Evolutionary conservation across 306 rosid species (phyloP).

Genomic region (Gastrolobium bilobum): DNA sequence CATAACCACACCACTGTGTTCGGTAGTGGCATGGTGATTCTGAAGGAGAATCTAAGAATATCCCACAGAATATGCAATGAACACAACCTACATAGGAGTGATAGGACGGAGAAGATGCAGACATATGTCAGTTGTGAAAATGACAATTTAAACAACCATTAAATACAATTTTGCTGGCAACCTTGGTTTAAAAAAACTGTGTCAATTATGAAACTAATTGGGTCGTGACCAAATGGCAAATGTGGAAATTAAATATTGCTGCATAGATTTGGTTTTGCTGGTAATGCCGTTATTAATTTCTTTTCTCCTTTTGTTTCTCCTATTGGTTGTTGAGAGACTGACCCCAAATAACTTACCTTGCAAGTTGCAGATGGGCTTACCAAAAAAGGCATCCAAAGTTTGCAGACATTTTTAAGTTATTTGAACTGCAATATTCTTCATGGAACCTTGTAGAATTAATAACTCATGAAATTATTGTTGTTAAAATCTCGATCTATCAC

Average conservation of each 20-base stretch:
- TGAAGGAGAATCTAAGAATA: constrained; percentile 46
- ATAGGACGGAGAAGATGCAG: constrained; percentile 43
- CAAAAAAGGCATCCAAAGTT: neutral
- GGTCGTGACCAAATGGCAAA: constrained; percentile 15
- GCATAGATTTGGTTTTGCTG: constrained; percentile 5
- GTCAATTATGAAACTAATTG: constrained; percentile 18
- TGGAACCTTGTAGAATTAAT: constrained; percentile 38
- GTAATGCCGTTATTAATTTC: constrained; percentile 2
- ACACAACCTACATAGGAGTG: constrained; percentile 32
- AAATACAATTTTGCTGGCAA: constrained; percentile 21
- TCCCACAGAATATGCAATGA: constrained; percentile 51
- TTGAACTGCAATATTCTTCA: constrained; percentile 34
- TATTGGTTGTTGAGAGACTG: constrained; percentile 3
- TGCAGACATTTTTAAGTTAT: constrained; percentile 2
- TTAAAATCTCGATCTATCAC: too few species aligned
- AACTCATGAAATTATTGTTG: constrained; percentile 7
- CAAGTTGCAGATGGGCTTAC: neutral
- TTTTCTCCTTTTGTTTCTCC: neutral
- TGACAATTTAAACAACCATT: constrained; percentile 33
- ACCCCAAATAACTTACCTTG: neutral
- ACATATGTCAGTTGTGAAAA: constrained; percentile 38
- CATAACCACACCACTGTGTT: neutral
- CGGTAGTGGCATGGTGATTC: constrained; percentile 8
- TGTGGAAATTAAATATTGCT: constrained; percentile 36
- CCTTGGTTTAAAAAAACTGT: neutral